Evolutionary conservation across 2,329 filamentous ascomycete species (phyloP).

Genomic region (Dryadomyces quercivorus): DNA sequence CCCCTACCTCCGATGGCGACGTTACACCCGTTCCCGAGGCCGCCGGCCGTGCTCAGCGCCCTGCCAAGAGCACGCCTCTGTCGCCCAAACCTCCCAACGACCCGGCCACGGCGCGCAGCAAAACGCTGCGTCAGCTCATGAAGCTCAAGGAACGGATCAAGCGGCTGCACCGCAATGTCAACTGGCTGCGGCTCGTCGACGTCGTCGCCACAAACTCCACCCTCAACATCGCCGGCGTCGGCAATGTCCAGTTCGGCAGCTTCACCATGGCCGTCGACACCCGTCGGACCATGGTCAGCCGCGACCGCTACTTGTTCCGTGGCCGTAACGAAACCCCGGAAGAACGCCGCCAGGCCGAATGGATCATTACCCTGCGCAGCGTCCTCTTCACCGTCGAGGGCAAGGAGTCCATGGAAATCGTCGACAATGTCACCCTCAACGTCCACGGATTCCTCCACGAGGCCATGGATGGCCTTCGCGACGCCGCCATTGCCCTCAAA

Average conservation of each 20-base stretch:
- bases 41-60: too few species aligned
- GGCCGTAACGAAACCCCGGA: conserved; percentile 45
- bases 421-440: conserved; percentile 81
- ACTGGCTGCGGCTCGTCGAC: conserved; percentile 83
- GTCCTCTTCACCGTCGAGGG: conserved; percentile 81
- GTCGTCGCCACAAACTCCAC: conserved; percentile 72
- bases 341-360: conserved; percentile 71
- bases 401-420: conserved; percentile 69
- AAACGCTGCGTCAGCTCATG: conserved; percentile 71
- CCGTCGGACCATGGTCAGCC: conserved; percentile 78
- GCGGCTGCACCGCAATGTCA: conserved; percentile 70
- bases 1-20: conserved; percentile 8
- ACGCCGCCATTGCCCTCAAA: conserved; percentile 83
- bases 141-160: conserved; percentile 77
- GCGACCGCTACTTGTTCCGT: conserved; percentile 78
- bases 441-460: conserved; percentile 85
- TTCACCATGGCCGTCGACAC: conserved; percentile 85
- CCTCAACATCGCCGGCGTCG: conserved; percentile 66
- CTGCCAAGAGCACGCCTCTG: background rate
- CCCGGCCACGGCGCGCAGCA: conserved; percentile 36
- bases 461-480: conserved; percentile 72
- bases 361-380: conserved; percentile 79
- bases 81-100: conserved; percentile 16
- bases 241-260: conserved; percentile 72
- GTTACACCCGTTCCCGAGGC: background rate